phyloP scores from a whole-genome alignment of 495 filamentous ascomycete genomes.

The Daldinia grandis region DNA sequence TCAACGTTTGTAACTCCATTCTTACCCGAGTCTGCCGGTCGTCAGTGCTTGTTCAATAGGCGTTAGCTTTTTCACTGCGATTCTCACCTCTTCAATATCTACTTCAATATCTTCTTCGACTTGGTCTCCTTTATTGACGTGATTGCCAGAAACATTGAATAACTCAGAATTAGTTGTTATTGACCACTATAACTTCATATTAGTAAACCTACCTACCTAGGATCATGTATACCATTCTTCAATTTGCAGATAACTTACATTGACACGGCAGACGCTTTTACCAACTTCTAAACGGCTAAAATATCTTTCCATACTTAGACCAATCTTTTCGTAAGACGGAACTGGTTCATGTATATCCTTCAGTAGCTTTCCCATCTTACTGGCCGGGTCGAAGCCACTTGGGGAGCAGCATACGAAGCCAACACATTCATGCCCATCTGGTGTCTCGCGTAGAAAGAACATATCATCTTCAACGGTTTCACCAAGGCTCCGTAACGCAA shows the following conservation, averaged over 20 bases:
- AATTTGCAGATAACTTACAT: slow-evolving; percentile 49
- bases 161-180: slow-evolving; percentile 65
- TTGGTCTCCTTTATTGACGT: slow-evolving; percentile 56
- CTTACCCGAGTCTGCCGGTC: slow-evolving; percentile 62
- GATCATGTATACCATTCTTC: neutral
- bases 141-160: slow-evolving; percentile 63
- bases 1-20: slow-evolving; percentile 80
- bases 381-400: slow-evolving; percentile 70
- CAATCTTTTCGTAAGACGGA: slow-evolving; percentile 76
- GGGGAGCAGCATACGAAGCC: slow-evolving; percentile 79
- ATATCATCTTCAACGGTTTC: slow-evolving; percentile 78
- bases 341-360: slow-evolving; percentile 75
- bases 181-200: slow-evolving; percentile 60
- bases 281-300: slow-evolving; percentile 67
- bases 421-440: slow-evolving; percentile 66
- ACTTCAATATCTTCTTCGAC: slow-evolving; percentile 56
- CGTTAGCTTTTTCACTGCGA: neutral
- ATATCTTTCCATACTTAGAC: slow-evolving; percentile 79
- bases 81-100: slow-evolving; percentile 57
- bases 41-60: neutral
- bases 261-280: slow-evolving; percentile 62
- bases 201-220: slow-evolving; percentile 4
- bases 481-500: slow-evolving; percentile 60
- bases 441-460: slow-evolving; percentile 71
- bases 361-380: slow-evolving; percentile 70